Evolutionary conservation across 805 yeast species (phyloP), one percentile per base, ranked within the genome.

Genomic region (Candida verbasci): DNA sequence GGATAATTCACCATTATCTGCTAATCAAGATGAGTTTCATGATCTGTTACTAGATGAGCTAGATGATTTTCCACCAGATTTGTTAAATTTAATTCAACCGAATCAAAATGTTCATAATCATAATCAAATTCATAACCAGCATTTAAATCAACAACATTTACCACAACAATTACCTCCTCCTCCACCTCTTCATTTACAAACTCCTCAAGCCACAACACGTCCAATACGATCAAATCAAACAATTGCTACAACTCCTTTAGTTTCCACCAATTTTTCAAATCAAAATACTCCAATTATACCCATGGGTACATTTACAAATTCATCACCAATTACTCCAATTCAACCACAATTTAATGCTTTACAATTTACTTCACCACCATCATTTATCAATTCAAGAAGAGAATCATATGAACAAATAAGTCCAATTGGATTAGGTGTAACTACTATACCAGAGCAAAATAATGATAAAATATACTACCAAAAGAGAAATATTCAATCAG

Each of bases 271-370:
- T 22, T 34, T 34, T 15, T 34, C 37, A 6, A 26, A 34, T 27
- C 29, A 34, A 6, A 26, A 26, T n/a, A 34, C 37, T n/a, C 37
- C 37, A 11, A 11, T 27, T 14, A 17, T 34, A 3, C 31, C 37
- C 10, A 26, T 34, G 37, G 31, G 31, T 3, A 25, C 31, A 21
- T 27, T 27, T 27, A 17, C 37, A 14, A 27, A 29, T 7, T 35
- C 32, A 12, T 24, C 34, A 11, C 39, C 39, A 14, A 29, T 29
- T 8, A 29, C 39, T 16, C 39, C 39, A 8, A 24, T 18, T 18
- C 32, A 21, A 14, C 24, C 25, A 22, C 36, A 23, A 16, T 5
- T 15, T 20, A 21, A 24, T 16, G 16, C n/a, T 4, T 31, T 17
- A 17, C 29, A 24, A 24, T 16, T 11, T 6, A 14, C 37, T 6